A percentile compares a stretch with the other conserved stretches of the same genome.
Conservation (phyloP, 257 asterid genomes). For the Scutellaria baicalensis region DNA sequence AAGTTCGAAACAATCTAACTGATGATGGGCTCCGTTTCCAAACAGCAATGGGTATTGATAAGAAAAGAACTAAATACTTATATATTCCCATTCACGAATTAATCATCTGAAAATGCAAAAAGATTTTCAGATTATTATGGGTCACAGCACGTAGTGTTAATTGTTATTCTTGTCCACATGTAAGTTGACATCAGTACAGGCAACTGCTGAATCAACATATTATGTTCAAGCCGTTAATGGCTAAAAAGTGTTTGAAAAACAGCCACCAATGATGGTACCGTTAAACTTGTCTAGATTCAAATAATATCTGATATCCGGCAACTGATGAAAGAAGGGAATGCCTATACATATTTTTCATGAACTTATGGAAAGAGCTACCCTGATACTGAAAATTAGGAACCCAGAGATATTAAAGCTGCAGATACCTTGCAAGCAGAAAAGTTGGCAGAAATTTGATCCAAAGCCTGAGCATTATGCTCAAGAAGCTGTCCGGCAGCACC, state of each 20-base stretch:
- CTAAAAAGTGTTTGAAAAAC: not conserved
- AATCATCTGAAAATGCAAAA: not conserved
- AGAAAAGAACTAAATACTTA: not conserved
- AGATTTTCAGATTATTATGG: not conserved
- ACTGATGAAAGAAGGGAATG: not conserved
- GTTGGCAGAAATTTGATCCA: constrained; percentile 78
- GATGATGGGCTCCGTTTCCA: not conserved
- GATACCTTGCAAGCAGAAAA: constrained; percentile 58
- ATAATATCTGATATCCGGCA: constrained; percentile 2
- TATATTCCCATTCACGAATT: not conserved
- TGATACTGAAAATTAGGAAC: not conserved
- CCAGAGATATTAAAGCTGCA: not conserved
- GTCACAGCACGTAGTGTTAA: not conserved
- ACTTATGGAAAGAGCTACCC: not conserved
- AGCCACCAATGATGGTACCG: not conserved
- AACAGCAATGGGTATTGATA: not conserved
- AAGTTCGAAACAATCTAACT: not conserved
- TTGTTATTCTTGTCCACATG: not conserved
- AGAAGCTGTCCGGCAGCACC: constrained; percentile 68
- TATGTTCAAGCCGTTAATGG: not conserved
- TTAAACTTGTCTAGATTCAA: not conserved
- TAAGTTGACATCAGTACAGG: not conserved
- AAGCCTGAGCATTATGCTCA: constrained; percentile 62
- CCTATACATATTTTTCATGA: not conserved
- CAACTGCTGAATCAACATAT: not conserved